phyloP scores from a whole-genome alignment of 2,329 filamentous ascomycete genomes.

The Aspergillus arachidicola region DNA sequence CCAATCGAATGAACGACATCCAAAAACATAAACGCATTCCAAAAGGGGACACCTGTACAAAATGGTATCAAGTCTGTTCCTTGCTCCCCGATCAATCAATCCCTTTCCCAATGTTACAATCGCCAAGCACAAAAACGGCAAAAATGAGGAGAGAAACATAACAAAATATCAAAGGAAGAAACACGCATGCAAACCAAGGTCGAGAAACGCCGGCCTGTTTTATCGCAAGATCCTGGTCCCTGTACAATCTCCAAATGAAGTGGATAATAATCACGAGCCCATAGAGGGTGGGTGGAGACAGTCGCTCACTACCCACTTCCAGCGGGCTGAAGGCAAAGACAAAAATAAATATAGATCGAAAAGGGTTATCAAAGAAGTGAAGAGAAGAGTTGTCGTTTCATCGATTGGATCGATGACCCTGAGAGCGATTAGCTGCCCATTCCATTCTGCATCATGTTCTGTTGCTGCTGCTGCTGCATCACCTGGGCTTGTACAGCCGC shows the following conservation, averaged over 20 bases:
- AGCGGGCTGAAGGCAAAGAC: neutral
- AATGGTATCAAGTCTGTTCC: constrained; percentile 40
- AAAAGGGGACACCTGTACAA: constrained; percentile 32
- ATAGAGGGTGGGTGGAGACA: constrained; percentile 13
- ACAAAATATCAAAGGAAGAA: constrained; percentile 9
- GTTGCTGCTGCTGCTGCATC: constrained; percentile 42
- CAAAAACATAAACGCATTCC: constrained; percentile 15
- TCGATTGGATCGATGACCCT: neutral
- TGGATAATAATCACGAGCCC: constrained; percentile 13
- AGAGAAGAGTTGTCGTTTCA: neutral
- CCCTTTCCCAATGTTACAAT: constrained; percentile 31
- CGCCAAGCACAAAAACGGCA: constrained; percentile 21
- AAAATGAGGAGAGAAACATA: constrained; percentile 26
- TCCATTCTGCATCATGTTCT: constrained; percentile 47
- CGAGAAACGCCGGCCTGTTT: constrained; percentile 29
- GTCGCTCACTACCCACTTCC: neutral
- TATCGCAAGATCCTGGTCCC: constrained; percentile 26
- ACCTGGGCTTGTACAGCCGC: constrained; percentile 37
- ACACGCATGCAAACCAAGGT: constrained; percentile 17
- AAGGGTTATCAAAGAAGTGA: neutral
- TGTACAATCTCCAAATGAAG: constrained; percentile 28
- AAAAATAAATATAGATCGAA: constrained; percentile 11
- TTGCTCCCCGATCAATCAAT: constrained; percentile 24
- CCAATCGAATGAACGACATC: neutral
- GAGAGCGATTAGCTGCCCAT: constrained; percentile 35